Evolutionary conservation across 768 basidiomycete genomes (phyloP).

Genomic region (Russula abietina): DNA sequence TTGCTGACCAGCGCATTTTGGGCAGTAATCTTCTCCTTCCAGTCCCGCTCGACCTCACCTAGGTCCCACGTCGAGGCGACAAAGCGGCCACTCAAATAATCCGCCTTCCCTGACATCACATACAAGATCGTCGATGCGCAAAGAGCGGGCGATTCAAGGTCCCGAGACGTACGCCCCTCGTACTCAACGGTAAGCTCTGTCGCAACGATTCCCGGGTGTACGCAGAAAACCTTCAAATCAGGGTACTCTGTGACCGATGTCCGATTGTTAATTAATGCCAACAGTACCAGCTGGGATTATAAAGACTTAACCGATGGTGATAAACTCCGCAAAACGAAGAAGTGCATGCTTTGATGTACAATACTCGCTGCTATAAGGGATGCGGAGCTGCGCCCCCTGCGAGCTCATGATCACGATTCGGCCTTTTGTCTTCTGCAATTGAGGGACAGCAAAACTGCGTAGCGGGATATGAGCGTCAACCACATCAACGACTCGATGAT

Average conservation of each 20-base stretch:
- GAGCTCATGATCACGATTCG: neutral
- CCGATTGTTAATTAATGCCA: neutral
- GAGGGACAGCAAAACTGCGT: slow-evolving; percentile 3
- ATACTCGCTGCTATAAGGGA: neutral
- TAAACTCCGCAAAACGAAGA: neutral
- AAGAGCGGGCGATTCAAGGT: neutral
- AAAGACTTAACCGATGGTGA: slow-evolving; percentile 11
- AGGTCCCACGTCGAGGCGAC: slow-evolving; percentile 16
- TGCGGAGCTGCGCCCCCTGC: neutral
- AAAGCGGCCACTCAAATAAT: slow-evolving; percentile 11
- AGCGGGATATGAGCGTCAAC: neutral
- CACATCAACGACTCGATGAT: neutral
- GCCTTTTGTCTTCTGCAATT: slow-evolving; percentile 10
- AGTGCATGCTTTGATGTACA: neutral
- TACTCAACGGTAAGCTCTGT: neutral
- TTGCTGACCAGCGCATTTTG: slow-evolving; percentile 7
- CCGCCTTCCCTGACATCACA: slow-evolving; percentile 1
- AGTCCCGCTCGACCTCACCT: slow-evolving; percentile 13
- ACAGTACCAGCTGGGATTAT: neutral
- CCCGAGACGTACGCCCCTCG: neutral
- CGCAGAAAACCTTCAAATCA: neutral
- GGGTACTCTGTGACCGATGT: neutral
- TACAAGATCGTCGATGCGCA: neutral
- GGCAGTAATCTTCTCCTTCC: slow-evolving; percentile 10
- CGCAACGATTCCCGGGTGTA: neutral